Percentiles rank a stretch among this genome's conserved stretches.
phyloP scores from a whole-genome alignment of 768 basidiomycete species.

The Trametes maxima region DNA sequence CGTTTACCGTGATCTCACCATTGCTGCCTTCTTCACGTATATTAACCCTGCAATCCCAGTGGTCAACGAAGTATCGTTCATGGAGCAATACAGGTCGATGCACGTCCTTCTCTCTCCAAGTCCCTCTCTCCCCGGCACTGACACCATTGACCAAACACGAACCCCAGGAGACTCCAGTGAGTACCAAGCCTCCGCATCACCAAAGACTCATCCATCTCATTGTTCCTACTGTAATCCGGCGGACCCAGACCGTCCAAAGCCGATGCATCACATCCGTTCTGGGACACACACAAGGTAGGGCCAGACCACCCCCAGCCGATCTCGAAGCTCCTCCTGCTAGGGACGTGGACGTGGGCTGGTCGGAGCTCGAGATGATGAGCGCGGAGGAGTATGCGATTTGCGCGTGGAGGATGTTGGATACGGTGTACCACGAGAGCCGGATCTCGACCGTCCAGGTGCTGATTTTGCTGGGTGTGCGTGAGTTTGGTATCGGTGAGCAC shows the following conservation, averaged over 20 bases:
- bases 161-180: constrained; percentile 5
- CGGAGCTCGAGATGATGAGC: constrained; percentile 74
- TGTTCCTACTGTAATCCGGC: too few relatives aligned
- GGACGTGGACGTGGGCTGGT: constrained; percentile 79
- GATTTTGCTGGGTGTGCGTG: constrained; percentile 76
- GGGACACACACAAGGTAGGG: neutral
- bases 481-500: constrained; percentile 75
- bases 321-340: constrained; percentile 69
- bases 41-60: constrained; percentile 84
- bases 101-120: constrained; percentile 5
- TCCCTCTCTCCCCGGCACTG: neutral
- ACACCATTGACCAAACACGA: neutral
- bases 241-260: neutral
- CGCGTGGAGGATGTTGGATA: constrained; percentile 59
- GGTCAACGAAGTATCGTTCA: constrained; percentile 68
- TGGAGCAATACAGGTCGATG: constrained; percentile 50
- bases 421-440: constrained; percentile 62
- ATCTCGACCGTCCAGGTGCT: constrained; percentile 81
- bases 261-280: neutral
- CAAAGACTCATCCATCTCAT: neutral
- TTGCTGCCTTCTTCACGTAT: constrained; percentile 88
- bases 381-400: constrained; percentile 63
- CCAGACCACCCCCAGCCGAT: constrained; percentile 57
- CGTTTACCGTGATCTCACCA: constrained; percentile 89
- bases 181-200: neutral